Evolutionary conservation across 345 rosid species (phyloP), one percentile per base, ranked within the genome.

Genomic region (Streptanthus diversifolius): DNA sequence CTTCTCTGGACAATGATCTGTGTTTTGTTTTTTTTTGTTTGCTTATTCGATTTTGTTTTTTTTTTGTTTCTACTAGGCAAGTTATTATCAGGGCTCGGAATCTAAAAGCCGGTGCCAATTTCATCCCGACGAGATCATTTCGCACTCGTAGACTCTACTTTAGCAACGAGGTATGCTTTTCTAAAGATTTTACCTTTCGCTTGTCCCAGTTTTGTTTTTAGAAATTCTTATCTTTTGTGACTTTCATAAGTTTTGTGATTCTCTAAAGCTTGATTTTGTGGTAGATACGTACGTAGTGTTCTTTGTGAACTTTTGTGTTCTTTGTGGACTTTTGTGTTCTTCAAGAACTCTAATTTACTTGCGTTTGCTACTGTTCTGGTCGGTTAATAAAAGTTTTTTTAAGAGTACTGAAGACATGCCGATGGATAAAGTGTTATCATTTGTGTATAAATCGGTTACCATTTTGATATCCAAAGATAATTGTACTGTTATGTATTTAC

Each of bases 91-190:
- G 98, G 80, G 99, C 98, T 68, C 84, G 98, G 80, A 90, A 84
- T 80, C 83, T 95, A 52, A 91, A 93, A 3, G 81, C 90, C 17
- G 92, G 77, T 5, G 98, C 99, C 45, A 95, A 95, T 85, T 95
- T 90, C 33, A 87, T 95, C 21, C 90, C 99, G 41, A 54, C 81
- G 7, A 95, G 81, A 85, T 80, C 99, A 21, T 95, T 95, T 78
- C 97, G 96, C 10, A 79, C 92, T 67, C 93, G 98, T 27, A 86
- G 91, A 76, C 58, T 81, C 67, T 92, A 92, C 81, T 95, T 74
- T 66, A 83, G 88, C 77, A 95, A 92, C 76, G 97, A 95, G 98
- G 99, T 95, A 15, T 33, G 53, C 3, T 53, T 32, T 17, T 30
- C 27, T 15, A 73, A 37, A 71, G 52, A 36, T 37, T 14, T 15